Conservation (phyloP, 179 eudicot species). For the Silene vulgaris region DNA sequence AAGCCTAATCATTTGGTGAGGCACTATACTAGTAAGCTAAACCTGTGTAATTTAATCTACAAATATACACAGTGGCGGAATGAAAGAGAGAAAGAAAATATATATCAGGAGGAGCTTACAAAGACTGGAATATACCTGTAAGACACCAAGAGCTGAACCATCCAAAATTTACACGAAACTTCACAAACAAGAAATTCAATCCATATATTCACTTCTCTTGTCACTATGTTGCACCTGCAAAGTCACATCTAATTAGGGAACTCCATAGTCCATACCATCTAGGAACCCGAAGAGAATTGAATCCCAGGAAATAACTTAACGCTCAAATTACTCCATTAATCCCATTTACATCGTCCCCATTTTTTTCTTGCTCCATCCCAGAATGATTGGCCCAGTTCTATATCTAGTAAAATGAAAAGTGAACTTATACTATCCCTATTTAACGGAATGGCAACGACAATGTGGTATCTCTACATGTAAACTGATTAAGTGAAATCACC, state of each 20-base stretch:
- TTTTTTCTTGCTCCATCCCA: neutral
- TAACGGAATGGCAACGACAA: too few relatives aligned
- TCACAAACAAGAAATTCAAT: slow-evolving; percentile 4
- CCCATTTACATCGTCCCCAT: neutral
- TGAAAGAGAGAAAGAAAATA: neutral
- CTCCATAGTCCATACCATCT: neutral
- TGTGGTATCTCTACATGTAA: too few relatives aligned
- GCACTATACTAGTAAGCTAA: neutral
- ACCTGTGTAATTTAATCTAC: neutral
- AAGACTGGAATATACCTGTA: slow-evolving; percentile 10
- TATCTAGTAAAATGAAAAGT: too few relatives aligned
- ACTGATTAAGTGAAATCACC: too few relatives aligned
- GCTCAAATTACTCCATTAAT: neutral
- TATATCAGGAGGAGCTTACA: neutral
- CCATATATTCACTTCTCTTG: neutral
- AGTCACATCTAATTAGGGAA: slow-evolving; percentile 1
- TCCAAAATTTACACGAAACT: slow-evolving; percentile 4
- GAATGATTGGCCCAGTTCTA: too few relatives aligned
- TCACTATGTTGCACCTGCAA: neutral
- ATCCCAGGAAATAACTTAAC: neutral
- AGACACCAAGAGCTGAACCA: slow-evolving; percentile 19
- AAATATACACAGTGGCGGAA: neutral
- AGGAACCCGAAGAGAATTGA: neutral
- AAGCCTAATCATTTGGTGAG: neutral
- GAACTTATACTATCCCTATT: too few relatives aligned